A percentile compares a stretch with the other conserved stretches of the same genome.
Evolutionary conservation across 441 rosid genomes (phyloP).

Genomic region (Pelargonium fulgidum): DNA sequence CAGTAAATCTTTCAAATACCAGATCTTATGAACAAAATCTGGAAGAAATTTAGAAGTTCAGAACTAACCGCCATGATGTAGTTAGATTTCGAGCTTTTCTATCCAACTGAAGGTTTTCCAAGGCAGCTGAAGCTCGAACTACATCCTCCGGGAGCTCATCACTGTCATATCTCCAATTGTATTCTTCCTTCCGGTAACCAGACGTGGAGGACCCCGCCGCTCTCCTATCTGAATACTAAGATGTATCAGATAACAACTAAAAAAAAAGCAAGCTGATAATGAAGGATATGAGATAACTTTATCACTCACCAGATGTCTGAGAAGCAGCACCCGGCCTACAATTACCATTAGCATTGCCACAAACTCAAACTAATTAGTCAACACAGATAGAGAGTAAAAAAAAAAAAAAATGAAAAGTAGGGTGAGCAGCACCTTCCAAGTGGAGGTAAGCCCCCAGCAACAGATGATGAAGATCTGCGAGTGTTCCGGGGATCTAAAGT

Average conservation of each 20-base stretch:
- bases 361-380: not conserved
- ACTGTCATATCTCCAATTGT: conserved; percentile 14
- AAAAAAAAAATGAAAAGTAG: not conserved
- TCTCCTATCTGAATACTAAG: conserved; percentile 7
- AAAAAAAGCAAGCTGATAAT: not conserved
- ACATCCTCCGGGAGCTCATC: conserved; percentile 13
- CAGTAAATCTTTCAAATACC: not conserved
- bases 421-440: conserved; percentile 10
- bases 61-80: conserved; percentile 8
- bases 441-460: conserved; percentile 7
- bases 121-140: conserved; percentile 12
- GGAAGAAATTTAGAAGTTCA: not conserved
- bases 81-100: conserved; percentile 15
- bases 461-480: conserved; percentile 5
- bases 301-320: conserved; percentile 5
- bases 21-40: too few species aligned
- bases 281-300: not conserved
- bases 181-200: conserved; percentile 11
- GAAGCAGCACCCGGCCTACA: conserved; percentile 5
- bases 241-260: conserved; percentile 3
- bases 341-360: not conserved
- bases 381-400: not conserved
- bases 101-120: conserved; percentile 15
- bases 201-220: conserved; percentile 6
- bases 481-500: not conserved